Evolutionary conservation across 495 filamentous ascomycete genomes (phyloP).

Genomic region (Amphirosellinia nigrospora): DNA sequence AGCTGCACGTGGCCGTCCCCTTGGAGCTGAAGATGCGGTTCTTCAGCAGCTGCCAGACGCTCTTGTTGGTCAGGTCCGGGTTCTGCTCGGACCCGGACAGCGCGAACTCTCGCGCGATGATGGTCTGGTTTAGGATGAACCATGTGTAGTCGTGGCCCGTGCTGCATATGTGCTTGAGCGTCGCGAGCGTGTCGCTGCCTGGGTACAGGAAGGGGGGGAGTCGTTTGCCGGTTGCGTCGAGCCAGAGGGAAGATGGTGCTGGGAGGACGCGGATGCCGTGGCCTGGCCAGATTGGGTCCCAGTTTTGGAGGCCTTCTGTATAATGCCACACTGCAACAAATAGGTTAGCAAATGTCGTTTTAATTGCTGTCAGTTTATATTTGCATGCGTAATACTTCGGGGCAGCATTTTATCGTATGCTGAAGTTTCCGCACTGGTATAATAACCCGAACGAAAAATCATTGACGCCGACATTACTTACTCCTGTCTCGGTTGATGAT

Average conservation of each 20-base stretch:
- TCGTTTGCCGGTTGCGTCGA: slow-evolving; percentile 58
- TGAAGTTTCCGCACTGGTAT: not conserved
- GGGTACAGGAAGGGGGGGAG: slow-evolving; percentile 56
- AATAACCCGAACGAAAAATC: not conserved
- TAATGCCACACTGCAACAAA: slow-evolving; percentile 54
- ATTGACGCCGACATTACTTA: not conserved
- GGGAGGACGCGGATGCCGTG: slow-evolving; percentile 60
- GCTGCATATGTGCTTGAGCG: slow-evolving; percentile 58
- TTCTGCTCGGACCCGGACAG: slow-evolving; percentile 62
- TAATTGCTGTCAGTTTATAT: not conserved
- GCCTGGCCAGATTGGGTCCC: slow-evolving; percentile 57
- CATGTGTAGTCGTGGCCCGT: slow-evolving; percentile 62
- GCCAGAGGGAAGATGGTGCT: slow-evolving; percentile 58
- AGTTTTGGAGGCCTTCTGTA: slow-evolving; percentile 59
- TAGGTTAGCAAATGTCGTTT: not conserved
- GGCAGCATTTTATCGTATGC: not conserved
- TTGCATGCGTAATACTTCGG: not conserved
- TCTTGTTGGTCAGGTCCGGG: slow-evolving; percentile 58
- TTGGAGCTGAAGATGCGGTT: slow-evolving; percentile 54
- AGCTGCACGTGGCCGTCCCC: slow-evolving; percentile 54
- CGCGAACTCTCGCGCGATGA: slow-evolving; percentile 58
- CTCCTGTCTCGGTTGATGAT: slow-evolving; percentile 57
- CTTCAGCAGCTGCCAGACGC: slow-evolving; percentile 50
- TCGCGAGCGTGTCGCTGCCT: slow-evolving; percentile 57
- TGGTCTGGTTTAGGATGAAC: slow-evolving; percentile 58